Conservation (phyloP, 768 basidiomycete species). For the Boletus rubropictus region DNA sequence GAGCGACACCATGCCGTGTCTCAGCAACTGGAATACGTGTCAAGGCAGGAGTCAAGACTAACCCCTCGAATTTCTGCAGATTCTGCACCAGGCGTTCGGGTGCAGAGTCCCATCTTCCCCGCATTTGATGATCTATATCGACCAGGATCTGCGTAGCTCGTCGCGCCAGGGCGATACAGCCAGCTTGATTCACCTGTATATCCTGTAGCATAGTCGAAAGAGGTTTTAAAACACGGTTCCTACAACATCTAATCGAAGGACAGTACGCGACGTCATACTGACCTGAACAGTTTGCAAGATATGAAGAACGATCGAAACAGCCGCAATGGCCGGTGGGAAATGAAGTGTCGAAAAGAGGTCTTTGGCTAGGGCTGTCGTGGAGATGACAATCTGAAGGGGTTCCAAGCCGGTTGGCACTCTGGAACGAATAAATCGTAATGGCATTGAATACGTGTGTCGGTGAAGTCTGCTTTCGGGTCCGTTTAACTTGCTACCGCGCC, state of each 20-base stretch:
- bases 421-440: slow-evolving; percentile 26
- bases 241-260: not conserved
- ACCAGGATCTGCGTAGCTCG: slow-evolving; percentile 39
- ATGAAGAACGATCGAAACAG: slow-evolving; percentile 36
- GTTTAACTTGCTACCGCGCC: not conserved
- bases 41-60: slow-evolving; percentile 4
- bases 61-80: slow-evolving; percentile 39
- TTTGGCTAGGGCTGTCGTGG: slow-evolving; percentile 26
- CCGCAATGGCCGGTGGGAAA: slow-evolving; percentile 41
- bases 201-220: slow-evolving; percentile 11
- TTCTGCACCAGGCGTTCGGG: slow-evolving; percentile 37
- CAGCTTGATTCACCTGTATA: slow-evolving; percentile 34
- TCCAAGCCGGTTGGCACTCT: slow-evolving; percentile 19
- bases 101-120: slow-evolving; percentile 39
- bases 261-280: not conserved
- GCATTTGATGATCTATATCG: slow-evolving; percentile 43
- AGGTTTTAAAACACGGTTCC: not conserved
- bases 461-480: not conserved
- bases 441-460: slow-evolving; percentile 17
- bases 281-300: slow-evolving; percentile 46
- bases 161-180: slow-evolving; percentile 36
- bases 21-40: not conserved
- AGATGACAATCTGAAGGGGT: slow-evolving; percentile 28
- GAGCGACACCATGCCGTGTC: not conserved
- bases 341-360: slow-evolving; percentile 32